Conservation (phyloP, 2,329 filamentous ascomycete genomes). For the Pseudophaeomoniella oleicola region DNA sequence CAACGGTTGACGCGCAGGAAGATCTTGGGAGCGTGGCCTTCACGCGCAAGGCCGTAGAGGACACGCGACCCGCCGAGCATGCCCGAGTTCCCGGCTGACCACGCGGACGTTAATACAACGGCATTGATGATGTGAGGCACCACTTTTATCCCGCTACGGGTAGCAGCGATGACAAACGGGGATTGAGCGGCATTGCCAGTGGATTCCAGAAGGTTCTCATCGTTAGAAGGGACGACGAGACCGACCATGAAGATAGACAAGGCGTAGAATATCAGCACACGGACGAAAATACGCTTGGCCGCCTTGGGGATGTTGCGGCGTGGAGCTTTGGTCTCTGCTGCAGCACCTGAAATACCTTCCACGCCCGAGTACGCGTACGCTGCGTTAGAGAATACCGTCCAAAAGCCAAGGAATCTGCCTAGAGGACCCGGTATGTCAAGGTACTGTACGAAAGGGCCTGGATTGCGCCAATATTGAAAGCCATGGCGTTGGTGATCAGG, state of each 20-base stretch:
- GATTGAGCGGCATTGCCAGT: slow-evolving; percentile 21
- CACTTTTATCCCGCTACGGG: slow-evolving; percentile 25
- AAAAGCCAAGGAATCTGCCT: slow-evolving; percentile 48
- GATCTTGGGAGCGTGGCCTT: slow-evolving; percentile 42
- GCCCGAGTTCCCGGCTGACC: slow-evolving; percentile 48
- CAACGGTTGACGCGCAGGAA: slow-evolving; percentile 38
- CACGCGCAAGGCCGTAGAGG: slow-evolving; percentile 44
- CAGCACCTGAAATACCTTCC: slow-evolving; percentile 63
- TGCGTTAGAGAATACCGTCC: slow-evolving; percentile 46
- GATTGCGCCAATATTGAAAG: slow-evolving; percentile 52
- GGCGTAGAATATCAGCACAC: slow-evolving; percentile 68
- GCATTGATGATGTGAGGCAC: slow-evolving; percentile 64
- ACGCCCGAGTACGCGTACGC: slow-evolving; percentile 68
- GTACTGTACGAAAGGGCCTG: slow-evolving; percentile 42
- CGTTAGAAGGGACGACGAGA: slow-evolving; percentile 21
- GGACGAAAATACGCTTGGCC: slow-evolving; percentile 68
- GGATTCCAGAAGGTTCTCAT: slow-evolving; percentile 13
- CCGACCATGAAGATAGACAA: slow-evolving; percentile 59
- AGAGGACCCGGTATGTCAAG: slow-evolving; percentile 23
- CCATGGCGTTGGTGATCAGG: slow-evolving; percentile 47
- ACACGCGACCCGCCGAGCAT: slow-evolving; percentile 41
- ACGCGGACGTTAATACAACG: slow-evolving; percentile 57
- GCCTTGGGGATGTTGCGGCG: slow-evolving; percentile 61
- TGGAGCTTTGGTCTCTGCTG: slow-evolving; percentile 67
- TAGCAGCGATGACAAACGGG: slow-evolving; percentile 37